phyloP scores from a whole-genome alignment of 2,329 filamentous ascomycete genomes.

The Tolypocladium tundrense region DNA sequence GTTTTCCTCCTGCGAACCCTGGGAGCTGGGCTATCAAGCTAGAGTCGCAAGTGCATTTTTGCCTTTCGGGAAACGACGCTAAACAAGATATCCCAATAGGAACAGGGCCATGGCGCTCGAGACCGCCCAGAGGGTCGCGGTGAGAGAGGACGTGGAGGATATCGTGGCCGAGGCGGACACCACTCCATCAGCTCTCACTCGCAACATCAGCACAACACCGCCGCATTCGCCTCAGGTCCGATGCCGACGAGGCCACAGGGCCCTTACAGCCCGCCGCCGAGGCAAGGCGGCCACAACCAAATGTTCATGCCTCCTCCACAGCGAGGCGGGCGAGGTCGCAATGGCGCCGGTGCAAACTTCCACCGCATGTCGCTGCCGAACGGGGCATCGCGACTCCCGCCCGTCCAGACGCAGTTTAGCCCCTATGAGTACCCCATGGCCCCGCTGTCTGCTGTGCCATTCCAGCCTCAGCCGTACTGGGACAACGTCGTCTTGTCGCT shows the following conservation, averaged over 20 bases:
- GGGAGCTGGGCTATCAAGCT: background rate
- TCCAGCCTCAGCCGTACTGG: slow-evolving; percentile 36
- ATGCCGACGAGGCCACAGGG: slow-evolving; percentile 22
- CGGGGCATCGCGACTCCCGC: slow-evolving; percentile 22
- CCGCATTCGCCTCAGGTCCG: slow-evolving; percentile 22
- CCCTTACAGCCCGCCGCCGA: slow-evolving; percentile 33
- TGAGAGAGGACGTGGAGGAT: slow-evolving; percentile 33
- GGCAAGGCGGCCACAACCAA: slow-evolving; percentile 27
- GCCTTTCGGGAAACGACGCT: background rate
- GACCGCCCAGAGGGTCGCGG: slow-evolving; percentile 27
- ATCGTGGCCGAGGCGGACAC: slow-evolving; percentile 35
- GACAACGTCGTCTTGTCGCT: slow-evolving; percentile 35
- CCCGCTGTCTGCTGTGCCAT: slow-evolving; percentile 26
- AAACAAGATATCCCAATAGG: slow-evolving; percentile 10
- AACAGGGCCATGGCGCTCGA: slow-evolving; percentile 16
- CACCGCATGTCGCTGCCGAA: slow-evolving; percentile 31
- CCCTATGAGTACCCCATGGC: slow-evolving; percentile 29
- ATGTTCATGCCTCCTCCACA: slow-evolving; percentile 22
- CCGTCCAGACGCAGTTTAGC: slow-evolving; percentile 24
- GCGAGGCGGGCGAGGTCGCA: slow-evolving; percentile 24
- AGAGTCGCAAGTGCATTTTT: background rate
- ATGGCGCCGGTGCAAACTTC: slow-evolving; percentile 19
- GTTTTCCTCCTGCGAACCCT: too few species aligned
- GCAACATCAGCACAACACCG: slow-evolving; percentile 20
- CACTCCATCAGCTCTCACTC: slow-evolving; percentile 23